Base-by-base conservation (phyloP, 2,329 filamentous ascomycete species). In the Epichloe baconii region DNA sequence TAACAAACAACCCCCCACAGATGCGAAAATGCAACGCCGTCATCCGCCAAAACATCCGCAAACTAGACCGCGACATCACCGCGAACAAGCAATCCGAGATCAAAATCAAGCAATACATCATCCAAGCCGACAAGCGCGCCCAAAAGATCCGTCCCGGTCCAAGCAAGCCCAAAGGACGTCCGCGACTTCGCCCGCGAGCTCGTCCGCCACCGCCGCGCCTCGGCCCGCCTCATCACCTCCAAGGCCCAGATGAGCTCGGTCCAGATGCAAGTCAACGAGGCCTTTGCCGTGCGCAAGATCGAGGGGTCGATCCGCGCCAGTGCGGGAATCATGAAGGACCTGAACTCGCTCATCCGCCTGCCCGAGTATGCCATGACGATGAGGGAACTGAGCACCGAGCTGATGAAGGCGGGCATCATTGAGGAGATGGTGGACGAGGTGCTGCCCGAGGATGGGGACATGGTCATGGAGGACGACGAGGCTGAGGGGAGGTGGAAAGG, bases 231-330 rank as follows among this genome's bases (percentile, higher is more conserved):
- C 40, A 76, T 85, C 17, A 97, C 91, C 0, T 85, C 84, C 61
- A 94, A 94, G 66, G 93, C 93, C 2, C 93, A 97, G 70, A 79
- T 98, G 46, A 83, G 84, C 64, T 91, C 85, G 58, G 91, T 98
- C 43, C 85, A 91, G 68, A 95, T 97, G 89, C 93, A 97, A 70
- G 91, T 98, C 63, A 88, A 90, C 63, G 91, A 97, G 71, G 90
- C 93, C 1, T 97, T 97, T 68, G 87, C 88, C 2, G 84, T 97
- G 61, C 83, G 88, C 59, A 95, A 95, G 75, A 97, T 98, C 56
- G 90, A 97, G 70, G 91, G 90, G 44, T 89, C 85, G 62, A 89
- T 98, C 63, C 79, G 81, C 58, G 84, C 86, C 42, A 88, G 83
- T 59, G 90, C 91, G 8, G 86, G 87, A 44, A 90, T 98, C 59